Percentiles rank a stretch among this genome's conserved stretches.
Evolutionary conservation across 2,329 filamentous ascomycete genomes (phyloP).

Genomic region (Aspergillus sp.): DNA sequence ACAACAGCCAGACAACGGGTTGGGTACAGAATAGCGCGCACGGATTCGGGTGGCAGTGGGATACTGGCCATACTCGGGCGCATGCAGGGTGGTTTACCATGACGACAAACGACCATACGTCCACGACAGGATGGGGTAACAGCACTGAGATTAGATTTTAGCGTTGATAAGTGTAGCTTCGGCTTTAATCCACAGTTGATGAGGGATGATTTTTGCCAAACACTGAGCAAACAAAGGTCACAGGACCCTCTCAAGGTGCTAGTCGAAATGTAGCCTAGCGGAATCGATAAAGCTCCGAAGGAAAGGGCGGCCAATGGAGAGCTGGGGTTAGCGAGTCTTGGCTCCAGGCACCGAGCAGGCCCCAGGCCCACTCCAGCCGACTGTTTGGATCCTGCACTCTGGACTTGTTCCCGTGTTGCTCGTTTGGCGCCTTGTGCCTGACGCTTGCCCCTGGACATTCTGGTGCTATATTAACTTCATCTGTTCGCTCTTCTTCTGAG

Average conservation of each 20-base stretch:
- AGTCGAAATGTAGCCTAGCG: not conserved
- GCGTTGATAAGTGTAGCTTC: too few species aligned
- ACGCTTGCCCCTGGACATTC: not conserved
- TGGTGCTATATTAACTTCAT: not conserved
- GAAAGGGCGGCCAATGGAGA: not conserved
- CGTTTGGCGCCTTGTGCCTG: not conserved
- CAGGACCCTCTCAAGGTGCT: not conserved
- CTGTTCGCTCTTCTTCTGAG: not conserved
- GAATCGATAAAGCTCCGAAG: not conserved
- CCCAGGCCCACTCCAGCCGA: not conserved
- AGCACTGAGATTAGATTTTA: not conserved
- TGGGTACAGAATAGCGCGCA: not conserved
- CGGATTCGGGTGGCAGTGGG: not conserved
- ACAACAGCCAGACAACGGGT: not conserved
- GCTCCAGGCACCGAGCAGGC: not conserved
- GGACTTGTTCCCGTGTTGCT: not conserved
- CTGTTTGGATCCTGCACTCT: not conserved
- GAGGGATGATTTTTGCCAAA: too few species aligned
- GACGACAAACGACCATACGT: not conserved
- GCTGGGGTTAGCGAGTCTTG: not conserved
- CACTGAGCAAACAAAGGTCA: too few species aligned
- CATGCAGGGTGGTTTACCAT: not conserved
- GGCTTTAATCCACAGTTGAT: too few species aligned
- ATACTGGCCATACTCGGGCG: not conserved
- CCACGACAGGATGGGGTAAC: not conserved